Evolutionary conservation across 2,329 filamentous ascomycete species (phyloP).

Genomic region (Fusarium circinatum): DNA sequence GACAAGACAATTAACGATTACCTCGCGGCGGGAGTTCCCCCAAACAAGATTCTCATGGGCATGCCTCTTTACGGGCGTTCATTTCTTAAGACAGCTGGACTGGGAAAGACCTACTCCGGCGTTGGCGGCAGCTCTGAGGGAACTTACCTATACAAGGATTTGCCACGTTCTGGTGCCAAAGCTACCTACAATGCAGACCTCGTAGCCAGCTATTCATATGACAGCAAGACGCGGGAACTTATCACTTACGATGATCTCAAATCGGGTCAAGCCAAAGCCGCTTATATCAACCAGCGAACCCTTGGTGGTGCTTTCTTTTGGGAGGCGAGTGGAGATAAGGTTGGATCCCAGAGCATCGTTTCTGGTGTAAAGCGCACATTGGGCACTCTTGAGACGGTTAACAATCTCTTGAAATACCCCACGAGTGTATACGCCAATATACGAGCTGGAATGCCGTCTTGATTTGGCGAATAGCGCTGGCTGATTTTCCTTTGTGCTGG

Average conservation of each 20-base stretch:
- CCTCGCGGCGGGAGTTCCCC: slow-evolving; percentile 63
- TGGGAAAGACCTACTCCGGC: slow-evolving; percentile 71
- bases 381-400: slow-evolving; percentile 58
- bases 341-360: slow-evolving; percentile 66
- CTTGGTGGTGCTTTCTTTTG: slow-evolving; percentile 87
- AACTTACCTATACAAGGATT: slow-evolving; percentile 77
- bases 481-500: slow-evolving; percentile 2
- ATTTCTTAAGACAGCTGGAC: slow-evolving; percentile 74
- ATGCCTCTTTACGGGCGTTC: slow-evolving; percentile 84
- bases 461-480: background rate
- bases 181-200: slow-evolving; percentile 67
- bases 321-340: slow-evolving; percentile 77
- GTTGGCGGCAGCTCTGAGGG: slow-evolving; percentile 73
- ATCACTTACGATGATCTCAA: slow-evolving; percentile 75
- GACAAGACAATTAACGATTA: slow-evolving; percentile 68
- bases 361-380: slow-evolving; percentile 59
- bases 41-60: slow-evolving; percentile 77
- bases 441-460: slow-evolving; percentile 49
- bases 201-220: slow-evolving; percentile 78
- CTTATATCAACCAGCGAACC: slow-evolving; percentile 67
- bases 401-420: slow-evolving; percentile 67
- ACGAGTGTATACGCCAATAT: slow-evolving; percentile 69
- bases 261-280: slow-evolving; percentile 69
- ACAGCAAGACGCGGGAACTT: slow-evolving; percentile 66
- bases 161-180: slow-evolving; percentile 69